Base-by-base conservation (phyloP, 2,329 filamentous ascomycete genomes). In the Fusarium armeniacum region DNA sequence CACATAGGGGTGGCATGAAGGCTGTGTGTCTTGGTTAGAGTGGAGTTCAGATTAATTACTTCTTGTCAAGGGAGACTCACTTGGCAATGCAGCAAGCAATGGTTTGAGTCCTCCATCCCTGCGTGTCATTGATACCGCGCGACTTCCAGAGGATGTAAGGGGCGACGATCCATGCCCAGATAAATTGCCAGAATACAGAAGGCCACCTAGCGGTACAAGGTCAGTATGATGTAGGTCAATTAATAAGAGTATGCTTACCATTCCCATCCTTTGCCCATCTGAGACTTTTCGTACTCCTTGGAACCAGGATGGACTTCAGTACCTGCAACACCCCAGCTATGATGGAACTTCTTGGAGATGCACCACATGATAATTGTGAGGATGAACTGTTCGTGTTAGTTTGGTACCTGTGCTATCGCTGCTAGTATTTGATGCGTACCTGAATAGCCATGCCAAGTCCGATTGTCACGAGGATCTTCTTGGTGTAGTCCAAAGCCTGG, bases 1-100 rank as follows among this genome's bases (percentile, higher is more conserved):
- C 89, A 92, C 80, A 92, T 84, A 0, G 90, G 90, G 11, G 89
- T 87, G 24, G 89, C 89, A 58, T 86, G 89, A 22, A 92, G 83
- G 58, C 87, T 89, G 55, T 89, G 55, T 33, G 46, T 58, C 55
- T 63, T 28, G 49, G 60, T 71, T 38, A 56, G 65, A 63, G 46
- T 41, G 47, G 52, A 33, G n/a, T 35, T 22, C 15, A n/a, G 22
- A 1, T 11, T 10, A n/a, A 30, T 33, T 38, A 33, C n/a, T 47
- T 33, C 43, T 47, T 41, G 8, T 22, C 32, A 52, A 43, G 49
- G 61, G 44, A 45, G 26, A 77, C 80, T 62, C 73, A 85, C 83
- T 80, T 81, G 35, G 83, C 80, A 50, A 85, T 69, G 65, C 81
- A 82, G 76, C 83, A 86, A 5, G 78, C 80, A 41, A 88, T 86